Conservation (phyloP, 805 yeast genomes). For the Pichia deserticola region DNA sequence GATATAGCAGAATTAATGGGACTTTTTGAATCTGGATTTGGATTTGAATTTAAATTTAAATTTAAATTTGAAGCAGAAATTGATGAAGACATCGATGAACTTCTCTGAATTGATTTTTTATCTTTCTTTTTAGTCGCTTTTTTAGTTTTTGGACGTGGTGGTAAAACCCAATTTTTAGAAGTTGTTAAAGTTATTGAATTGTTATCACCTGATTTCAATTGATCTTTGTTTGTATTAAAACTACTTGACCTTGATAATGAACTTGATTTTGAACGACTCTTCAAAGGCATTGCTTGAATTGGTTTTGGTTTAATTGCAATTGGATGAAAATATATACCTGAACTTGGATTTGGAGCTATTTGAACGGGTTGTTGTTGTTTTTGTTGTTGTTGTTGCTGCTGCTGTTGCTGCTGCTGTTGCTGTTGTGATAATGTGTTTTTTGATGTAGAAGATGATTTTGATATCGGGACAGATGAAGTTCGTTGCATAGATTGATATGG, state of each 20-base stretch:
- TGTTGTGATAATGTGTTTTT: background rate
- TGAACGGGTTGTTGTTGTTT: background rate
- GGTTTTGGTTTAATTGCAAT: constrained; percentile 27
- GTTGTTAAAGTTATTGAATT: constrained; percentile 11
- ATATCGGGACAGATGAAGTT: background rate
- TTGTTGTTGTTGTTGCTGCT: background rate
- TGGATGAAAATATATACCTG: constrained; percentile 18
- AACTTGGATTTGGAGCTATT: constrained; percentile 4
- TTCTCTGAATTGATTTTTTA: constrained; percentile 2
- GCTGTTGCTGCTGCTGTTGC: background rate
- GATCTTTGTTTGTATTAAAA: background rate
- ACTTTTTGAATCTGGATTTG: background rate
- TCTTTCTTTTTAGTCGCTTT: constrained; percentile 12
- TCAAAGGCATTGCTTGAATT: constrained; percentile 10
- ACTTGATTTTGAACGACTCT: constrained; percentile 3
- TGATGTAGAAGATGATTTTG: background rate
- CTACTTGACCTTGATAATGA: constrained; percentile 1
- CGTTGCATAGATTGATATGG: background rate
- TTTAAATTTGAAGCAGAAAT: background rate
- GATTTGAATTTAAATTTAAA: too few species aligned
- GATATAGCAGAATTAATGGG: background rate
- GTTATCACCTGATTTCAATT: background rate
- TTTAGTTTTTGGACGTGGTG: constrained; percentile 43
- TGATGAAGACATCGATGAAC: background rate
- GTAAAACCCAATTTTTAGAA: constrained; percentile 41